Evolutionary conservation across 257 asterid species (phyloP), one percentile per base, ranked within the genome.

Genomic region (Avicennia marina): DNA sequence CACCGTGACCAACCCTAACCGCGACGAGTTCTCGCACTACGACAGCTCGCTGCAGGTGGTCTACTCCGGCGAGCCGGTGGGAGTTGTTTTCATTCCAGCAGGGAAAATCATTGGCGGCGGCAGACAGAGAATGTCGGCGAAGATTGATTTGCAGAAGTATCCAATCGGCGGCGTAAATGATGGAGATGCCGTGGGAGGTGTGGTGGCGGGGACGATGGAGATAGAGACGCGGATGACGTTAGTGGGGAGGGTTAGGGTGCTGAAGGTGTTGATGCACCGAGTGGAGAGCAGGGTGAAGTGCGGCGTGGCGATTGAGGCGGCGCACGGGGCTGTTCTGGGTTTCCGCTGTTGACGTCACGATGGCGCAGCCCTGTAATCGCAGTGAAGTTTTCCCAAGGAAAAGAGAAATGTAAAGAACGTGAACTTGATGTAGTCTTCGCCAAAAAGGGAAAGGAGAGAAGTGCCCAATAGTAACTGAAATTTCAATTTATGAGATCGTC

Each of bases 41-140:
- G 98, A 87, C 82, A 87, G 95, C 85, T 82, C 98, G n/a, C 78
- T 90, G 45, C 91, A 87, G 85, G 81, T 90, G 15, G 86, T 74
- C 49, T 85, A 75, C 76, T 79, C 83, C 49, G 98, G 91, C 12
- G 81, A 79, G 75, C 90, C 94, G n/a, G 84, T 90, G 11, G 98
- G 98, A 0, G 39, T 67, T 9, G 90, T 85, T 4, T 90, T 87
- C 75, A 87, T 90, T 27, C 98, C 96, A 12, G 95, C 98, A 3
- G 96, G 98, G 4, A 85, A 59, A 68, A 90, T 90, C 70, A 73
- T 67, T 19, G 98, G 88, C 36, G 88, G 96, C 0, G 75, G 82
- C 24, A 74, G 79, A 4, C 96, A 90, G 85, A 85, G 73, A 54
- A 87, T 90, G 94, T 79, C 96, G 4, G 98, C 98, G 13, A 83